Percentiles rank a stretch among this genome's conserved stretches.
Evolutionary conservation across 202 grass and related monocot species (phyloP).

Genomic region (Cymbopogon flexuosus): DNA sequence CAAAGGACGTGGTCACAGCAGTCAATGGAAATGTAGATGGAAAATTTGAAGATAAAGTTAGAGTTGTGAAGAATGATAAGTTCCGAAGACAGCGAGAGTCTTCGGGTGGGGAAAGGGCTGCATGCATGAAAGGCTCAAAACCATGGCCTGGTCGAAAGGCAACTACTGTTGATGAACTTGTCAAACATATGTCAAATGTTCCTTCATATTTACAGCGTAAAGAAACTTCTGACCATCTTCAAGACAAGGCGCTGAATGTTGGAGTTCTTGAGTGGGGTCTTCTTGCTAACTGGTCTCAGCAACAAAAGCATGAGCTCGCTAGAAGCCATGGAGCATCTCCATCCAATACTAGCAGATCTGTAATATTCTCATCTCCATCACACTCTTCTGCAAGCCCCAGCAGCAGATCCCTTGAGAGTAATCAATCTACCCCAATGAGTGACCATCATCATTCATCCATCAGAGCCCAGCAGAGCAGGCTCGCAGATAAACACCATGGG

Average conservation of each 20-base stretch:
- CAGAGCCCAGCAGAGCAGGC: constrained; percentile 25
- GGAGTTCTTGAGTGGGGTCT: constrained; percentile 90
- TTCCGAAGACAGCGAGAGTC: constrained; percentile 30
- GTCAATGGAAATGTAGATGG: constrained; percentile 22
- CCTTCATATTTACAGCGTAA: constrained; percentile 69
- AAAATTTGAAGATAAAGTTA: constrained; percentile 69
- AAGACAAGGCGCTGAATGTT: constrained; percentile 86
- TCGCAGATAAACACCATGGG: constrained; percentile 27
- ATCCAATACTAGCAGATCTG: constrained; percentile 41
- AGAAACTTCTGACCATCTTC: constrained; percentile 44
- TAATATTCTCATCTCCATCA: constrained; percentile 42
- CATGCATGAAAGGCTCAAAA: constrained; percentile 60
- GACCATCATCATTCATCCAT: constrained; percentile 36
- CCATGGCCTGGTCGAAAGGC: constrained; percentile 75
- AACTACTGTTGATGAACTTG: constrained; percentile 65
- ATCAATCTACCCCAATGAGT: constrained; percentile 43
- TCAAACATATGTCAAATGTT: constrained; percentile 94
- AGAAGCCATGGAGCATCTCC: constrained; percentile 38
- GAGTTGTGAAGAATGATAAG: constrained; percentile 46
- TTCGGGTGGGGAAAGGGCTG: constrained; percentile 36
- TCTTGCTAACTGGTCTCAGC: constrained; percentile 77
- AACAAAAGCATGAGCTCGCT: constrained; percentile 52
- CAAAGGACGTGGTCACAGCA: constrained; percentile 37
- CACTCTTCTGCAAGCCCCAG: constrained; percentile 50
- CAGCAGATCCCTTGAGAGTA: constrained; percentile 54